Conservation (phyloP, 1,284 basidiomycete species). For the Boletus mariae region DNA sequence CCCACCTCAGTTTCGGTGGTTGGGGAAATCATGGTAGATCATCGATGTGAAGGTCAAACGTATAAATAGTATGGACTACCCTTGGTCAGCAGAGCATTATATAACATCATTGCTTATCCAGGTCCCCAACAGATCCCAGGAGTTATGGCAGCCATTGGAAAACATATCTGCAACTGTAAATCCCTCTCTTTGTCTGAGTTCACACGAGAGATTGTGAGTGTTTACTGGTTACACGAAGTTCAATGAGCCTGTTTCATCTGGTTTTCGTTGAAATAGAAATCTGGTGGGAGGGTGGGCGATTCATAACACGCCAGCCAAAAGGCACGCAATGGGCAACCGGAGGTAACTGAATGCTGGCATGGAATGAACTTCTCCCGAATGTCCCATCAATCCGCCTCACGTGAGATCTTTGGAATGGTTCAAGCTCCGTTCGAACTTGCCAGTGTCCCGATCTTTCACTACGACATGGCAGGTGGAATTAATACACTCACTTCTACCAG, state of each 20-base stretch:
- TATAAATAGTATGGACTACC: slow-evolving; percentile 13
- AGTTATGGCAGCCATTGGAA: neutral
- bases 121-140: too few relatives aligned
- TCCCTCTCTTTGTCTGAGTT: neutral
- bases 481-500: too few relatives aligned
- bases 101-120: neutral
- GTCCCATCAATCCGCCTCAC: neutral
- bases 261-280: neutral
- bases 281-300: neutral
- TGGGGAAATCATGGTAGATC: slow-evolving; percentile 16
- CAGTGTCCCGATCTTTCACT: too few relatives aligned
- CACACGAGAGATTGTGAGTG: neutral
- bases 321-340: neutral
- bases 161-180: neutral
- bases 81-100: neutral
- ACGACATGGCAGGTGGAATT: too few relatives aligned
- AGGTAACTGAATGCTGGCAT: neutral
- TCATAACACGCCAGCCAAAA: neutral
- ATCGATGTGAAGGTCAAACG: neutral
- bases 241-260: neutral
- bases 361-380: neutral
- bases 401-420: too few relatives aligned
- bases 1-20: neutral
- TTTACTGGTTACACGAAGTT: neutral
- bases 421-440: too few relatives aligned